Conservation (phyloP, 73 alveolate species). For the Paramecium octaurelia region DNA sequence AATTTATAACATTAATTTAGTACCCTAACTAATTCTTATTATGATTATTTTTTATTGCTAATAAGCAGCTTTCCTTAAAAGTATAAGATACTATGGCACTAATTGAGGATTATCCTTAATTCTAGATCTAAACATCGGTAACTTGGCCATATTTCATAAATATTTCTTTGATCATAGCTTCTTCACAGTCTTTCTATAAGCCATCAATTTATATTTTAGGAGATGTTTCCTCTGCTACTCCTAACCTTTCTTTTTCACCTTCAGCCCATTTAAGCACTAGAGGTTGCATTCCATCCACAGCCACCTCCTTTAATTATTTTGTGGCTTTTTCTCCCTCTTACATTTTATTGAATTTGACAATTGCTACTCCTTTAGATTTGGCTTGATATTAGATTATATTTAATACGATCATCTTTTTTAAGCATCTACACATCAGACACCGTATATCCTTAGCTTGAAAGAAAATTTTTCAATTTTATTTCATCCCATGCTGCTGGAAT, state of each 20-base stretch:
- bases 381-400: background rate
- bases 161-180: slow-evolving; percentile 36
- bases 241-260: slow-evolving; percentile 53
- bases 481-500: background rate
- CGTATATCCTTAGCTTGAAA: background rate
- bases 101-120: background rate
- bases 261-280: slow-evolving; percentile 55
- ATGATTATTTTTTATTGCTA: slow-evolving; percentile 22
- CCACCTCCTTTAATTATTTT: background rate
- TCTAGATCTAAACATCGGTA: background rate
- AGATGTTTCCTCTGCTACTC: slow-evolving; percentile 35
- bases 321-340: background rate
- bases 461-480: background rate
- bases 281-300: background rate
- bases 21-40: background rate
- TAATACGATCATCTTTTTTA: slow-evolving; percentile 6
- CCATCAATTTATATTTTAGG: slow-evolving; percentile 40
- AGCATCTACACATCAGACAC: background rate
- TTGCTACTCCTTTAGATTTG: background rate
- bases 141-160: slow-evolving; percentile 12
- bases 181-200: slow-evolving; percentile 40
- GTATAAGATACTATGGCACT: slow-evolving; percentile 37
- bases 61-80: slow-evolving; percentile 16
- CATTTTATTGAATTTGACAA: slow-evolving; percentile 20
- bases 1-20: background rate